Percentiles rank a stretch among this genome's conserved stretches.
Conservation (phyloP, 345 rosid genomes). For the Psidium guajava region DNA sequence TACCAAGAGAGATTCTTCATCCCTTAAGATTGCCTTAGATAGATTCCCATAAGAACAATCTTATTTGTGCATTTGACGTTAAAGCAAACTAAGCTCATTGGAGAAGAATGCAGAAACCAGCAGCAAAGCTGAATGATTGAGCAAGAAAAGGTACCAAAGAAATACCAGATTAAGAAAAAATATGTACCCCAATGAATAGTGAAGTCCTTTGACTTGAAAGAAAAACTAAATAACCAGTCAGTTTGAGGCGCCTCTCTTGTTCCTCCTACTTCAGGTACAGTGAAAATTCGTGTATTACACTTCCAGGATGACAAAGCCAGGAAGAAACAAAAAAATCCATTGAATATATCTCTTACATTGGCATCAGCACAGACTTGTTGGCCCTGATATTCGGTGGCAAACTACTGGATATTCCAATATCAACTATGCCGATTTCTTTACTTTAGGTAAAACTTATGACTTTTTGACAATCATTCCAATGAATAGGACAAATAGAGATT, state of each 20-base stretch:
- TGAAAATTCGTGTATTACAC: background rate
- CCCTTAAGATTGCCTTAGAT: background rate
- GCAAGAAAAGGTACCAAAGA: background rate
- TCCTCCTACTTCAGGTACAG: background rate
- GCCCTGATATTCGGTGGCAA: background rate
- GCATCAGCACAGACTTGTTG: background rate
- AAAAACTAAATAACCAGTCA: background rate
- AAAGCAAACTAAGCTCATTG: background rate
- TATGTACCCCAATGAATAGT: background rate
- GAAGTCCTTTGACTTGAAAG: background rate
- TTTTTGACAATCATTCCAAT: background rate
- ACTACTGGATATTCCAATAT: background rate
- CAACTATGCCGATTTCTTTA: background rate
- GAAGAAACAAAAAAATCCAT: background rate
- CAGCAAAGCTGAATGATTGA: background rate
- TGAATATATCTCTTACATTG: background rate
- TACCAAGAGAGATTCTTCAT: background rate
- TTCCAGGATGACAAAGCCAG: background rate
- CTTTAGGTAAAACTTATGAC: background rate
- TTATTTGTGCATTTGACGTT: background rate
- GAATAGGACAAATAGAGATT: background rate
- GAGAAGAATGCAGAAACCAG: background rate
- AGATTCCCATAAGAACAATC: background rate
- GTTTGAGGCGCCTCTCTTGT: background rate
- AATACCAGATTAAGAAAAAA: background rate